Percentiles rank a stretch among this genome's conserved stretches.
phyloP scores from a whole-genome alignment of 2,329 filamentous ascomycete species.

The Fusarium phyllophilum region DNA sequence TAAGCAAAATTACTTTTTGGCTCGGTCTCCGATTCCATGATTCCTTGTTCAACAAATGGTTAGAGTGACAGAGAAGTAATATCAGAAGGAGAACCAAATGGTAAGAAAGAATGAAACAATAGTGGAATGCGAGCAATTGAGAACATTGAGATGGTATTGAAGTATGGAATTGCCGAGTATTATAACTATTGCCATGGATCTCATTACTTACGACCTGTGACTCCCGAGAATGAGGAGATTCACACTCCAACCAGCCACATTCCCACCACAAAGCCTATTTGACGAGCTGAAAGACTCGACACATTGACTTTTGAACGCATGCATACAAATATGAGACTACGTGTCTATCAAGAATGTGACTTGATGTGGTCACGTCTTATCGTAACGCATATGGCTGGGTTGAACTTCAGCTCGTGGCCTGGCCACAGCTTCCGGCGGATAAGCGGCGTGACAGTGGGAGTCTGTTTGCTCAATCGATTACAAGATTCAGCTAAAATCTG shows the following conservation, averaged over 20 bases:
- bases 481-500: not conserved
- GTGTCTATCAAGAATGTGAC: too few relatives aligned
- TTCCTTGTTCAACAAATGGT: too few relatives aligned
- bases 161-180: too few relatives aligned
- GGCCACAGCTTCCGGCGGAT: rapidly evolving
- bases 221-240: not conserved
- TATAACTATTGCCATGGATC: too few relatives aligned
- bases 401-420: not conserved
- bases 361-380: not conserved
- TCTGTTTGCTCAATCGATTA: not conserved
- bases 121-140: too few relatives aligned
- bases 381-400: rapidly evolving
- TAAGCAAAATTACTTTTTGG: too few relatives aligned
- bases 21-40: too few relatives aligned
- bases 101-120: too few relatives aligned
- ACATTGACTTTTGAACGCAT: not conserved
- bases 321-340: too few relatives aligned
- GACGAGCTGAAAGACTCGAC: not conserved
- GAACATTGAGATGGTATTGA: too few relatives aligned
- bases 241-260: not conserved
- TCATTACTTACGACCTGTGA: not conserved
- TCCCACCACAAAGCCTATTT: not conserved
- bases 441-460: not conserved
- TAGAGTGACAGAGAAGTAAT: too few relatives aligned
- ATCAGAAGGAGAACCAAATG: too few relatives aligned